Conservation (phyloP, 129 eudicot genomes). For the Glebionis coronaria region DNA sequence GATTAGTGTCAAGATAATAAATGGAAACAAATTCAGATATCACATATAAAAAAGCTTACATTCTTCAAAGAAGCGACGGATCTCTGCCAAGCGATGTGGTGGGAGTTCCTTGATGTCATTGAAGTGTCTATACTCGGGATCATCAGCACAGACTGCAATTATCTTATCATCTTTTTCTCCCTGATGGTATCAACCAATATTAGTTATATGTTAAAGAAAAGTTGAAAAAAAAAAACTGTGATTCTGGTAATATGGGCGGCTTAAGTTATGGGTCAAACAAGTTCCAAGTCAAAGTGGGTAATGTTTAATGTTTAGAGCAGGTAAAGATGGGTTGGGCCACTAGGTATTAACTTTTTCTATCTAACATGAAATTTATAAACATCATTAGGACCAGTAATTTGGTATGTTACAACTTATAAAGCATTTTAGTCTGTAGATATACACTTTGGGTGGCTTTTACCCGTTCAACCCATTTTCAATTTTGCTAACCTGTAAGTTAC, state of each 20-base stretch:
- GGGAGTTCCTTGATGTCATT: conserved; percentile 87
- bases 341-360: too few relatives aligned
- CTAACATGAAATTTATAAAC: background rate
- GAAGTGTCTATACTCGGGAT: conserved; percentile 85
- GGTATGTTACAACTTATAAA: too few relatives aligned
- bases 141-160: conserved; percentile 99
- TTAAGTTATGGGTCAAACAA: background rate
- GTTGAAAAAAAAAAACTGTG: background rate
- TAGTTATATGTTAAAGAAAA: background rate
- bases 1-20: background rate
- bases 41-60: conserved; percentile 54
- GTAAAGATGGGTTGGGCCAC: too few relatives aligned
- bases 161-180: conserved; percentile 99
- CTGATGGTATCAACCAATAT: conserved; percentile 30
- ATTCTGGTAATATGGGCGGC: too few relatives aligned
- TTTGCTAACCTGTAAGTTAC: too few relatives aligned
- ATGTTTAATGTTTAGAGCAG: background rate
- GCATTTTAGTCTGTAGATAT: too few relatives aligned
- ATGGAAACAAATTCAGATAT: background rate
- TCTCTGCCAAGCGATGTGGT: conserved; percentile 96
- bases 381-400: too few relatives aligned
- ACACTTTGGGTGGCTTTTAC: too few relatives aligned
- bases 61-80: conserved; percentile 99
- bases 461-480: too few relatives aligned
- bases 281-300: background rate